phyloP scores from a whole-genome alignment of 2,329 filamentous ascomycete genomes.

The Calonectria pauciramosa region DNA sequence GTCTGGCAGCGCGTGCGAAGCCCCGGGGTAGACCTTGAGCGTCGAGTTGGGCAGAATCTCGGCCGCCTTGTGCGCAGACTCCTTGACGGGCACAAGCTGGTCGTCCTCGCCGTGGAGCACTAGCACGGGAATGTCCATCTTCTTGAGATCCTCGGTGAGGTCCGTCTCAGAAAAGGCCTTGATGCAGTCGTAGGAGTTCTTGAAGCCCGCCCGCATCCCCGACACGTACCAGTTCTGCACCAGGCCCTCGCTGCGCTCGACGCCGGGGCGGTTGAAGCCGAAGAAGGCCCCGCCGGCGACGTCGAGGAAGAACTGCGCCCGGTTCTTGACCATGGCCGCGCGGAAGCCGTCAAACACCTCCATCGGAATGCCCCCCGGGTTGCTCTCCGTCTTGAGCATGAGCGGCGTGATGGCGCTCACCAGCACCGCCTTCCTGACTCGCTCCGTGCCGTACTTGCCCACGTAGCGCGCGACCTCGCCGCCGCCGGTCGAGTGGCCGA shows the following conservation, averaged over 20 bases:
- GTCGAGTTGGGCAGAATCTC: slow-evolving; percentile 53
- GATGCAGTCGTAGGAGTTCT: slow-evolving; percentile 55
- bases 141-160: slow-evolving; percentile 55
- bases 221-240: slow-evolving; percentile 56
- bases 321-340: slow-evolving; percentile 47
- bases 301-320: slow-evolving; percentile 71
- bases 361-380: slow-evolving; percentile 52
- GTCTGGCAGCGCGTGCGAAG: slow-evolving; percentile 55
- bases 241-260: slow-evolving; percentile 46
- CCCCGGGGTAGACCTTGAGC: slow-evolving; percentile 56
- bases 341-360: slow-evolving; percentile 55
- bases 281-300: slow-evolving; percentile 78
- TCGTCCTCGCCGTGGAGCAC: slow-evolving; percentile 58
- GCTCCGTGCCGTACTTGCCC: slow-evolving; percentile 51
- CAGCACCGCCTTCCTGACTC: slow-evolving; percentile 56
- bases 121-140: slow-evolving; percentile 54
- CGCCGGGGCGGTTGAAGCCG: slow-evolving; percentile 57
- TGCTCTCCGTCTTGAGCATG: slow-evolving; percentile 50
- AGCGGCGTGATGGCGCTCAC: slow-evolving; percentile 52
- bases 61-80: slow-evolving; percentile 46
- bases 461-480: slow-evolving; percentile 53
- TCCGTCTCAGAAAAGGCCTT: slow-evolving; percentile 57
- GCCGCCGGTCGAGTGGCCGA: slow-evolving; percentile 59
- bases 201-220: slow-evolving; percentile 55
- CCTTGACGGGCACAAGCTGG: slow-evolving; percentile 55